Base-by-base conservation (phyloP, 2,329 filamentous ascomycete species). In the Sporothrix euskadiensis region DNA sequence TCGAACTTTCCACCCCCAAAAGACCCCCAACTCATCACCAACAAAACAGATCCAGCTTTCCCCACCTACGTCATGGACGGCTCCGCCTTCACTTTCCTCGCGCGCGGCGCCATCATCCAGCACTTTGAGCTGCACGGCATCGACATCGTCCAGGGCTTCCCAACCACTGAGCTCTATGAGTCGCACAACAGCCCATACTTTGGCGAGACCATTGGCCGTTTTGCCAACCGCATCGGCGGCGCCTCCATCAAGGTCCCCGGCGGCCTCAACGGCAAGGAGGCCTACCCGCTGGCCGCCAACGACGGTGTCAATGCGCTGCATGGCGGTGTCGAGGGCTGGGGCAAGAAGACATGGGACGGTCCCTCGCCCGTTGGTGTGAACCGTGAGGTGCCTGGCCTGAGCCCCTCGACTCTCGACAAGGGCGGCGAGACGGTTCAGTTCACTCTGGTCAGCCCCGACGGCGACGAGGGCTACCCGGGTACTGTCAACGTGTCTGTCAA, bases 71-170 rank as follows among this genome's bases (percentile, higher is more conserved):
- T 65, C 75, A 86, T 86, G 83, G 80, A 85, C 80, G 82, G 86
- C 80, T 83, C 85, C 52, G 80, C 86, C 59, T 87, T 91, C 78
- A 85, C 86, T 59, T 93, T 95, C 82, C 85, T 95, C 75, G 90
- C 92, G 32, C 86, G 93, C 69, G 92, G 92, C 75, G 92, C 91
- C 78, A 92, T 93, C 80, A 91, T 96, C 80, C 90, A 98, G 81
- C 88, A 92, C 79, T 91, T 98, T 84, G 87, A 86, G 66, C 88
- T 98, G 77, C 91, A 87, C 74, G 91, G 89, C 76, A 84, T 88
- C 80, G 96, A 98, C 84, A 96, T 99, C 77, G 94, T 98, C 30
- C 92, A 96, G 77, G 90, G 91, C 71, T 98, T 98, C 83, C 88
- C 92, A 22, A 90, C 87, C 16, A 88, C 92, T 71, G 89, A 92